Evolutionary conservation across 192 early-diverging fungal species (phyloP).

Genomic region (Anaeromyces robustus): DNA sequence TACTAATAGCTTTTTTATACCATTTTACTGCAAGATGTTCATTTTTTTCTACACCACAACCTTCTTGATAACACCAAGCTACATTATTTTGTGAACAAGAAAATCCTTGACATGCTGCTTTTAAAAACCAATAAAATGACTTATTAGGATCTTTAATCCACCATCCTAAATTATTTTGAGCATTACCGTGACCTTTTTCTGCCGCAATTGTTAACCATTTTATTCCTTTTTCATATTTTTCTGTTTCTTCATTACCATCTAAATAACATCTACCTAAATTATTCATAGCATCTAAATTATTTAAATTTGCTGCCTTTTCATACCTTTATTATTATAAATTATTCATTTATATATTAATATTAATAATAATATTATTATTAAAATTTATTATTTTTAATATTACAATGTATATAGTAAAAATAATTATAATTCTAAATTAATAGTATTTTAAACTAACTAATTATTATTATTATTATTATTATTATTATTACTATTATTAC

Average conservation of each 20-base stretch:
- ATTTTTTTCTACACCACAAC: slow-evolving; percentile 25
- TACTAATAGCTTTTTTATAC: slow-evolving; percentile 7
- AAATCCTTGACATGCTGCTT: slow-evolving; percentile 27
- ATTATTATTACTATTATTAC: too few species aligned
- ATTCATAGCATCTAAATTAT: slow-evolving; percentile 60
- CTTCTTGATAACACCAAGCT: slow-evolving; percentile 32
- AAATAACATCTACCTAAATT: slow-evolving; percentile 66
- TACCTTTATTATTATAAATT: background rate
- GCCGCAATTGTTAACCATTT: slow-evolving; percentile 55
- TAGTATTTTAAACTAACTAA: too few species aligned
- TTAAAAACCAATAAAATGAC: slow-evolving; percentile 27
- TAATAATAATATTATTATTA: too few species aligned
- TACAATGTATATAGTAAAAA: too few species aligned
- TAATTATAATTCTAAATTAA: too few species aligned
- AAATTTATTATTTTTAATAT: too few species aligned
- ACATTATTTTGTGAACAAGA: slow-evolving; percentile 33
- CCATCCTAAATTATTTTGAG: slow-evolving; percentile 49
- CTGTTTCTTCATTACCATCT: slow-evolving; percentile 49
- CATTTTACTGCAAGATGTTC: slow-evolving; percentile 19
- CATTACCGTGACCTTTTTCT: slow-evolving; percentile 43
- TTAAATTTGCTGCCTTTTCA: slow-evolving; percentile 42
- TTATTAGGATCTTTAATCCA: background rate
- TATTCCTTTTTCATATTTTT: slow-evolving; percentile 28
- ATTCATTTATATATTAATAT: too few species aligned
- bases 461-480: too few species aligned